Evolutionary conservation across 2,329 filamentous ascomycete species (phyloP), one percentile per base, ranked within the genome.

Genomic region (Diaporthe caulivora): DNA sequence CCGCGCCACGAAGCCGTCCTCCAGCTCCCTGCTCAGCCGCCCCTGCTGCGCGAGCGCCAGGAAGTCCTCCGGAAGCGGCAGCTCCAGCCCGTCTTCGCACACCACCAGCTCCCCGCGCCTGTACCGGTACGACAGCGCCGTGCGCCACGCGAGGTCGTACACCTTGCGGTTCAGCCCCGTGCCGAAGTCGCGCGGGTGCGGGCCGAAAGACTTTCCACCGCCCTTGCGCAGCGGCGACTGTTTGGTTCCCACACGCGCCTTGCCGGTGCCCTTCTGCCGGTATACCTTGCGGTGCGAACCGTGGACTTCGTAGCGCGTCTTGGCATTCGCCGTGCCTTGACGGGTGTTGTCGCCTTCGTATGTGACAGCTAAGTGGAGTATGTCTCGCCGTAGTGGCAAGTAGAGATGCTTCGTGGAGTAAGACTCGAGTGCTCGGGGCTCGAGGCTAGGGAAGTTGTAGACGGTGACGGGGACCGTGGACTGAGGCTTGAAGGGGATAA

Each of bases 71-170:
- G 89, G 88, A 77, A 90, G 79, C 15, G 83, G 81, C 74, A 98
- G 89, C 76, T 95, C 92, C 84, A 94, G 89, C 53, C 91, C 90
- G 79, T 95, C 92, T 80, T 96, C 92, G 79, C 97, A 92, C 54
- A 99, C 91, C 77, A 98, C 87, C 79, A 99, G 86, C 86, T 98
- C 94, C 64, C 95, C 97, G 77, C 92, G 91, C 77, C 92, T 89
- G 84, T 97, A 98, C 74, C 97, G 92, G 86, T 98, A 97, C 80
- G 93, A 97, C 77, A 99, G 88, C 15, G 97, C 97, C 55, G 94
- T 98, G 81, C 97, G 91, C 94, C 95, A 98, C 13, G 97, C 97
- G 78, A 97, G 88, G 84, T 98, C 95, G 86, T 99, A 99, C 62
- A 98, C 91, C 86, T 98, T 98, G 81, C 89, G 89, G 78, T 93